Evolutionary conservation across 106 monocot species (phyloP), one percentile per base, ranked within the genome.

Genomic region (Platanthera guangdongensis): DNA sequence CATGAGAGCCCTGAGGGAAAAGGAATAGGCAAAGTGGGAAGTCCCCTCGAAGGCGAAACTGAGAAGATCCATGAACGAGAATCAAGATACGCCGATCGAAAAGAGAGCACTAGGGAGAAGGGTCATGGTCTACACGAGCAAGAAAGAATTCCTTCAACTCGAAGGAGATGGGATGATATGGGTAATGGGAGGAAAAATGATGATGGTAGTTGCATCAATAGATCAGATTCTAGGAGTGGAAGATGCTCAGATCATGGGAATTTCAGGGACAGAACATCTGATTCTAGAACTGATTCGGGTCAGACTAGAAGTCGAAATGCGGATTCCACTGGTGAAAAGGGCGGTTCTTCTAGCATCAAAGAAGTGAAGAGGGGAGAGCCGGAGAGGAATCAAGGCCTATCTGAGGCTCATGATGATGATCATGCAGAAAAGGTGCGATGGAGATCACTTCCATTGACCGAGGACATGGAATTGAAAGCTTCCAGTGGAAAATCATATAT

Each of bases 81-180:
- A 14, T 84, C 71, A 8, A 86, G 75, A 81, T 76, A 86, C 86
- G 57, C 69, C 48, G 89, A 86, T 19, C 81, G 80, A 71, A 84
- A 86, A 77, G 88, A 88, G 12, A 84, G 64, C 46, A 75, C 78
- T 57, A 88, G 79, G 73, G 87, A 87, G 47, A 90, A 83, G 76
- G 79, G 62, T 45, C 83, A 81, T 22, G 77, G 50, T 55, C 77
- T 67, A 1, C 71, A 73, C 50, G 90, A 84, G 25, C 84, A 81
- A 64, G 89, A 86, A 59, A 82, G 80, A 48, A 78, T 51, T 54
- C 9, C 32, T 32, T 39, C 71, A 3, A 54, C 83, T 8, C 80
- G 80, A 14, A 80, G 85, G 74, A 82, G 84, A 74, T 83, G 82
- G 88, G 86, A 91, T 81, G 86, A 88, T 16, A 74, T 49, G 77